Evolutionary conservation across 208 protist species (phyloP).

Genomic region (Herpetomonas tarakana): DNA sequence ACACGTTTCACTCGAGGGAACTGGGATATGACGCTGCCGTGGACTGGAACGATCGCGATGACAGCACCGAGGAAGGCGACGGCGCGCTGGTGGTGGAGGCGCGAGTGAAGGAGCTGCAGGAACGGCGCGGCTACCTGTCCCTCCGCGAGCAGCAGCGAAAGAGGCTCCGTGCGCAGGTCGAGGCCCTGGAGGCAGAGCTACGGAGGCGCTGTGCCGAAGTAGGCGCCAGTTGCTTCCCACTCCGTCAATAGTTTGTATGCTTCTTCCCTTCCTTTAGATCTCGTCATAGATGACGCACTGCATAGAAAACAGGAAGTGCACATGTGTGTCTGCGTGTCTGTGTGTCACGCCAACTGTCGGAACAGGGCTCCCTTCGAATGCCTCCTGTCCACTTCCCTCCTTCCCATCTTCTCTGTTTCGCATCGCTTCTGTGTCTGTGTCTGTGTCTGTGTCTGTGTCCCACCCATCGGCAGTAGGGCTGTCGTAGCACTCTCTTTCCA

Average conservation of each 20-base stretch:
- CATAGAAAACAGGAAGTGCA: too few species aligned
- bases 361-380: too few species aligned
- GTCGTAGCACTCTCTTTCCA: too few species aligned
- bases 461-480: too few species aligned
- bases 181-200: slow-evolving; percentile 25
- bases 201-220: not conserved
- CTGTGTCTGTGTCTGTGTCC: too few species aligned
- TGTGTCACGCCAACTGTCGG: too few species aligned
- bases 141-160: slow-evolving; percentile 30
- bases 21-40: not conserved
- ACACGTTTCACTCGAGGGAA: not conserved
- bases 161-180: slow-evolving; percentile 27
- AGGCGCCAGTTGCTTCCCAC: not conserved
- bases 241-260: not conserved
- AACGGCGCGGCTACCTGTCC: slow-evolving; percentile 19
- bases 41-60: not conserved
- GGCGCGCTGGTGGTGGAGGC: not conserved
- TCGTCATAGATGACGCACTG: too few species aligned
- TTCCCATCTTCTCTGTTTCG: too few species aligned
- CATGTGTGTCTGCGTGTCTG: too few species aligned
- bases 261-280: slow-evolving; percentile 4
- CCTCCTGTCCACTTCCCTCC: too few species aligned
- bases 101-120: slow-evolving; percentile 12
- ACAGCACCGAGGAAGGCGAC: not conserved
- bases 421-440: too few species aligned